Evolutionary conservation across 225 moss, liverwort and hornwort species (phyloP).

Genomic region (Polytrichum formosum): DNA sequence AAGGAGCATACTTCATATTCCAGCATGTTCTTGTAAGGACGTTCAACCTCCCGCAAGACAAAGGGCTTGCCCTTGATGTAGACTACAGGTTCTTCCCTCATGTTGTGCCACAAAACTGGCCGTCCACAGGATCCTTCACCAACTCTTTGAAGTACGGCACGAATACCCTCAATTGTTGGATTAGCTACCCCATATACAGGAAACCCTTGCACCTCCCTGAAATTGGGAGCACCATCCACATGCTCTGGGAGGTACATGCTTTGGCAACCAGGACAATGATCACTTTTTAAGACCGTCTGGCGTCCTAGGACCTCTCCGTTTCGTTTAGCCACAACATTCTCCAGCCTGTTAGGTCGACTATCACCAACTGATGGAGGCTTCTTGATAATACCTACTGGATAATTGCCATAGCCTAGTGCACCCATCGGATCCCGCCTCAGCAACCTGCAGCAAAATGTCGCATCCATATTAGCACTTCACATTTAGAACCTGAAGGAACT

Average conservation of each 20-base stretch:
- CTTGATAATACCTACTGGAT: slow-evolving; percentile 53
- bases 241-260: slow-evolving; percentile 79
- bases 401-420: slow-evolving; percentile 82
- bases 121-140: slow-evolving; percentile 76
- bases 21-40: slow-evolving; percentile 98
- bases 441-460: slow-evolving; percentile 44
- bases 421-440: slow-evolving; percentile 99
- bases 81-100: slow-evolving; percentile 99
- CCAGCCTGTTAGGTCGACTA: slow-evolving; percentile 85
- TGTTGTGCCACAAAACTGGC: slow-evolving; percentile 96
- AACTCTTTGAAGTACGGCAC: slow-evolving; percentile 92
- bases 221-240: slow-evolving; percentile 98
- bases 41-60: slow-evolving; percentile 98
- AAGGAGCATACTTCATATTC: slow-evolving; percentile 81
- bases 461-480: too few species aligned
- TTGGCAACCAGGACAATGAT: slow-evolving; percentile 99
- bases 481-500: too few species aligned
- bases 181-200: slow-evolving; percentile 99
- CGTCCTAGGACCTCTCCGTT: slow-evolving; percentile 97
- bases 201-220: slow-evolving; percentile 87
- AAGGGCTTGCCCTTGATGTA: slow-evolving; percentile 99
- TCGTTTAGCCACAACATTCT: slow-evolving; percentile 77
- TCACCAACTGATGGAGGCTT: slow-evolving; percentile 58
- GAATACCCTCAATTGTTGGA: slow-evolving; percentile 92
- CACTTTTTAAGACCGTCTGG: slow-evolving; percentile 95